Conservation (phyloP, 169 alveolate species). For the Amoebophrya sp. region DNA sequence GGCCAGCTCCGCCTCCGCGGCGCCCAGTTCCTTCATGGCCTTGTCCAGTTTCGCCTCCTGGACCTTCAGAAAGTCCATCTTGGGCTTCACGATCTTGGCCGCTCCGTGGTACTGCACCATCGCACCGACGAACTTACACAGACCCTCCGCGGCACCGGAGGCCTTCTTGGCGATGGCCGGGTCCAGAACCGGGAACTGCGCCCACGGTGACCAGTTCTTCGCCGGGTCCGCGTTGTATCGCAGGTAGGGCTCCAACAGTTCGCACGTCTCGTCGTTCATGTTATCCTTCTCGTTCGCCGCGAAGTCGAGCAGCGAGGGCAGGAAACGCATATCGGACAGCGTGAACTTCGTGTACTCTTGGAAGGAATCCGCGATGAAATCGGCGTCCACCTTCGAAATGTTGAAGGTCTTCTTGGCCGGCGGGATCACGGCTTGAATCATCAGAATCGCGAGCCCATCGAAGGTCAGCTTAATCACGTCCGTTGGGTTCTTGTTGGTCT, state of each 20-base stretch:
- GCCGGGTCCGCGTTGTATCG: constrained; percentile 34
- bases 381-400: constrained; percentile 48
- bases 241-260: constrained; percentile 85
- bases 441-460: constrained; percentile 77
- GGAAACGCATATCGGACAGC: constrained; percentile 70
- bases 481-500: constrained; percentile 74
- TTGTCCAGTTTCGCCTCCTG: constrained; percentile 71
- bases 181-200: constrained; percentile 31
- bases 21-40: constrained; percentile 43
- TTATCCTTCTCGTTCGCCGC: constrained; percentile 60
- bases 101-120: constrained; percentile 83
- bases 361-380: constrained; percentile 69
- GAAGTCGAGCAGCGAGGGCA: constrained; percentile 71
- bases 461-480: constrained; percentile 83
- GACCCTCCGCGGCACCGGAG: constrained; percentile 58
- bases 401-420: neutral
- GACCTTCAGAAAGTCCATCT: constrained; percentile 78
- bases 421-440: constrained; percentile 55
- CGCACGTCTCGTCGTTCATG: constrained; percentile 92
- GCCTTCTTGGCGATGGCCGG: constrained; percentile 45
- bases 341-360: constrained; percentile 74
- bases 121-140: constrained; percentile 82
- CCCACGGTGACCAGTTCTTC: constrained; percentile 42
- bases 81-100: constrained; percentile 92
- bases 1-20: constrained; percentile 47